Evolutionary conservation across 1,284 basidiomycete species (phyloP).

Genomic region (Austroboletus novae-zelandiae): DNA sequence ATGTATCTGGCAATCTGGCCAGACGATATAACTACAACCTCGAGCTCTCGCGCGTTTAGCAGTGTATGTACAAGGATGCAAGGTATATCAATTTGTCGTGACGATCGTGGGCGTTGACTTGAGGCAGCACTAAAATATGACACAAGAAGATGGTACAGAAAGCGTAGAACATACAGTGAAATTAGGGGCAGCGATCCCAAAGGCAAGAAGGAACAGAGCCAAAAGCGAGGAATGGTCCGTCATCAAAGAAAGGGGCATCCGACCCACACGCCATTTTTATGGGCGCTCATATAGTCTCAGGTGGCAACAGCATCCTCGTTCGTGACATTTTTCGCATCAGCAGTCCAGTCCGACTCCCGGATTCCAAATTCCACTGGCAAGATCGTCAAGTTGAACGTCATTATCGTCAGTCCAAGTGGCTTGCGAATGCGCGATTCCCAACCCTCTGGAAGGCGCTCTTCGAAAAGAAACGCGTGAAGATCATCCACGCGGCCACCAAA

Average conservation of each 20-base stretch:
- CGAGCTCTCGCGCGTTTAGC: no score
- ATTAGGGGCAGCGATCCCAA: no score
- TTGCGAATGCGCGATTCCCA: constrained; percentile 65
- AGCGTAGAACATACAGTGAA: not conserved
- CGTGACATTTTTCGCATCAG: constrained; percentile 1
- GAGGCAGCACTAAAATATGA: not conserved
- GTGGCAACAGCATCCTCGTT: no score
- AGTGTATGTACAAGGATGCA: no score
- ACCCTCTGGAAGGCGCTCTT: constrained; percentile 65
- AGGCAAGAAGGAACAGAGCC: no score
- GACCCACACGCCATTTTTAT: no score
- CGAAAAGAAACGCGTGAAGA: constrained; percentile 51
- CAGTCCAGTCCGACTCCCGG: constrained; percentile 34
- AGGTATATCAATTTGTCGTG: not conserved
- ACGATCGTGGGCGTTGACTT: not conserved
- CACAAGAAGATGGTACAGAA: not conserved
- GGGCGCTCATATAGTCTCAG: no score
- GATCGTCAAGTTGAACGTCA: constrained; percentile 54
- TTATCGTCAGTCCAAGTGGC: constrained; percentile 58
- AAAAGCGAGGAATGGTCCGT: no score
- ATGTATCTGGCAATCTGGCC: no score
- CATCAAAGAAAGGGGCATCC: not conserved
- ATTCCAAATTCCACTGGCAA: constrained; percentile 51
- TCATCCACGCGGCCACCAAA: constrained; percentile 63
- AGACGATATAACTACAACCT: no score